Conservation (phyloP, 805 yeast genomes). For the Nakazawaea ishiwadae region DNA sequence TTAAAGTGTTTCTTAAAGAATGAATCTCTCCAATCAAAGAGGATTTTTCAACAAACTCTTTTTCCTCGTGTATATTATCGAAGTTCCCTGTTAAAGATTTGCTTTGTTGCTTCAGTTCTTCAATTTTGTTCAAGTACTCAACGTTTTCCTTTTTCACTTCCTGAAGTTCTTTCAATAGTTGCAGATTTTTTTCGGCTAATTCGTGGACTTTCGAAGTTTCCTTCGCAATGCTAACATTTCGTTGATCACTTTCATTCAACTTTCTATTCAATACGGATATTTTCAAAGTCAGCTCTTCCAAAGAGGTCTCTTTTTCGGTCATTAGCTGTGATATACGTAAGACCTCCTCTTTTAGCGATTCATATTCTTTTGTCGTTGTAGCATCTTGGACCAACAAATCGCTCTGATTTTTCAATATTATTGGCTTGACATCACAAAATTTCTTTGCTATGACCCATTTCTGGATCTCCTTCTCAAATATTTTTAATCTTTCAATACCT, state of each 20-base stretch:
- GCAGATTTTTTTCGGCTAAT: slow-evolving; percentile 20
- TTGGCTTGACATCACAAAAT: too few species aligned
- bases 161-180: slow-evolving; percentile 15
- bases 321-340: not conserved
- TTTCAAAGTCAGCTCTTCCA: slow-evolving; percentile 42
- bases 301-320: slow-evolving; percentile 14
- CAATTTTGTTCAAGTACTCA: slow-evolving; percentile 14
- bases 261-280: slow-evolving; percentile 40
- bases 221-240: slow-evolving; percentile 23
- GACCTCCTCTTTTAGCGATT: slow-evolving; percentile 2
- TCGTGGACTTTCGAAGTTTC: slow-evolving; percentile 19
- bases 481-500: not conserved
- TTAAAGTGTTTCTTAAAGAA: slow-evolving; percentile 32
- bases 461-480: too few species aligned
- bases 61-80: slow-evolving; percentile 28
- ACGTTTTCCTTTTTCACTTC: slow-evolving; percentile 20
- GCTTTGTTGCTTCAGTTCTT: slow-evolving; percentile 23
- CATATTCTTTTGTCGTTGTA: not conserved
- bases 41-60: slow-evolving; percentile 26
- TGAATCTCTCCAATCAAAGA: slow-evolving; percentile 41
- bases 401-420: too few species aligned
- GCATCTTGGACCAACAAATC: too few species aligned
- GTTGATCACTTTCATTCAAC: slow-evolving; percentile 27
- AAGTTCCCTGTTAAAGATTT: slow-evolving; percentile 26
- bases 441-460: too few species aligned